These are phyloP conservation scores for Nothophaeocryptopus gaeumannii DNA, from an alignment of 2,329 filamentous ascomycete genomes.

Conservation along the genomic window DNA sequence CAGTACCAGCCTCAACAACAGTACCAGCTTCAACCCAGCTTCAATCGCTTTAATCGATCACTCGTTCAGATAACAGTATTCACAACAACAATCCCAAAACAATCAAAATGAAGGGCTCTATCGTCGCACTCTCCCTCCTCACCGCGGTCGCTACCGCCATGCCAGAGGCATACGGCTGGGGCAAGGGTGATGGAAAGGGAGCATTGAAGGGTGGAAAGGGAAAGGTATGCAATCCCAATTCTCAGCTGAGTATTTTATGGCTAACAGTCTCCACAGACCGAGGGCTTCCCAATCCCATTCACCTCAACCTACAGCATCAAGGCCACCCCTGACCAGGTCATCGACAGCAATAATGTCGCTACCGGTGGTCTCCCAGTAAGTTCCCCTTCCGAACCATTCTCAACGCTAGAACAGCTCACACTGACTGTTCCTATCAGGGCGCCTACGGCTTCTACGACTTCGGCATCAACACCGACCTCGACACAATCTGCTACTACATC, in stretches of 20 bases:
- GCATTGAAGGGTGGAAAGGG: conserved; percentile 8
- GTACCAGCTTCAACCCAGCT: conserved; percentile 11
- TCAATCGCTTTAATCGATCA: background rate
- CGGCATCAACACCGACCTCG: conserved; percentile 50
- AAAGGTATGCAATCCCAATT: background rate
- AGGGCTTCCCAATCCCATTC: conserved; percentile 37
- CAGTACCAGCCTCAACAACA: too few relatives aligned
- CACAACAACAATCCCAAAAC: conserved; percentile 4
- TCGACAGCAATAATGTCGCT: conserved; percentile 39
- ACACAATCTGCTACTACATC: conserved; percentile 52
- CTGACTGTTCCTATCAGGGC: conserved; percentile 26
- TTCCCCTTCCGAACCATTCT: background rate
- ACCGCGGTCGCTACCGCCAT: conserved; percentile 18
- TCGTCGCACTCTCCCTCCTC: conserved; percentile 18
- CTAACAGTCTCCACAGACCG: background rate
- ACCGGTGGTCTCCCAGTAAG: conserved; percentile 27
- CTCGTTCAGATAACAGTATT: conserved; percentile 7
- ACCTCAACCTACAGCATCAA: conserved; percentile 50
- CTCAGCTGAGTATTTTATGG: background rate
- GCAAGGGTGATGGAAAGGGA: background rate
- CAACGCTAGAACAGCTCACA: background rate
- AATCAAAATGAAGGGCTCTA: conserved; percentile 24
- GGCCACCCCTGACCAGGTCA: conserved; percentile 52
- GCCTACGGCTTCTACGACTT: conserved; percentile 52
- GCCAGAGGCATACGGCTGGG: conserved; percentile 15